Base-by-base conservation (phyloP, 805 yeast species). In the Metschnikowia continentalis region DNA sequence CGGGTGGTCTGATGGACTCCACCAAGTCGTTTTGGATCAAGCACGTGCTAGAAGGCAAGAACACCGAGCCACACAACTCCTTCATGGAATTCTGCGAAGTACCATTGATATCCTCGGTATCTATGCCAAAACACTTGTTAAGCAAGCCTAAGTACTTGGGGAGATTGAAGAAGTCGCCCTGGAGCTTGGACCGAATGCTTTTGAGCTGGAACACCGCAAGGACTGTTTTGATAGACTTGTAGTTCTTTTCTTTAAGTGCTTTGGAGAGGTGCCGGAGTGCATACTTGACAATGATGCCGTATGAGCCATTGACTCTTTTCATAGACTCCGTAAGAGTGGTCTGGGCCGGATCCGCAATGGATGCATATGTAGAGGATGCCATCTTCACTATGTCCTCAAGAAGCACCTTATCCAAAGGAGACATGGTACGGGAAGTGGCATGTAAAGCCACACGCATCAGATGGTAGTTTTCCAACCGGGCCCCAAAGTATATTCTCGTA, bases 401-500 rank as follows among this genome's bases (percentile, higher is more conserved):
- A 36, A 94, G 67, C 1, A 72, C 48, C 49, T 74, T 78, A 55
- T 90, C 97, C 8, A 85, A 62, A 6, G 76, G 78, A 0, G 89
- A 79, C 59, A 88, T 88, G 6, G 83, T 71, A 54, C 96, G 76
- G 3, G 87, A 82, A 0, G 92, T 86, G 0, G 90, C 79, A 59
- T 84, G 88, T 35, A 88, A 74, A 1, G 82, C 72, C 23, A 86
- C 80, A 57, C 98, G 79, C 57, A 86, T 83, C 64, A 81, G 80
- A 57, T 91, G 97, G 55, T 82, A 86, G 14, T 83, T 71, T 49
- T 83, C 86, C 13, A 90, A 74, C 49, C 96, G 77, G 0, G 88
- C 80, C 2, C 88, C 95, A n/a, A 90, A 63, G 1, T 87, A 78
- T 0, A 88, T 77, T 61, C 97, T 81, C 0, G 98, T 90, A 55